Conservation (phyloP, 768 basidiomycete species). For the Lentinula guzmanii region DNA sequence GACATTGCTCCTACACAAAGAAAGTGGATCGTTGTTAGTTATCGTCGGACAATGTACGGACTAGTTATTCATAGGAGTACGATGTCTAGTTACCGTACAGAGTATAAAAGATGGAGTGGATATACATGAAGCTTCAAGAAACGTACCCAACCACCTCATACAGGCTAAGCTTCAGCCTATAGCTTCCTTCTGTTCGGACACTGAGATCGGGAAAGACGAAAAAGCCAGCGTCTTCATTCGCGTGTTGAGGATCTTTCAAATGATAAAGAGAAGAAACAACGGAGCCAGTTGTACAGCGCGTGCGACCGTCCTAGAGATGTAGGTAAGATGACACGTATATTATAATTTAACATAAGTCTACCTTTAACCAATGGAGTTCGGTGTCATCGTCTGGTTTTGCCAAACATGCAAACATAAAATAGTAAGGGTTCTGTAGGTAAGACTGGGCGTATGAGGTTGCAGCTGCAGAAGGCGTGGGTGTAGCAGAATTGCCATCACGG, state of each 20-base stretch:
- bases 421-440: conserved; percentile 88
- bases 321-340: not conserved
- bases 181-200: conserved; percentile 89
- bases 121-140: conserved; percentile 2
- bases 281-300: conserved; percentile 84
- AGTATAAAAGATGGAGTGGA: not conserved
- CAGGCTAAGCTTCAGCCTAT: conserved; percentile 62
- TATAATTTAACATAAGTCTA: conserved; percentile 16
- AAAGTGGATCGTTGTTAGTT: not conserved
- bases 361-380: conserved; percentile 84
- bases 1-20: conserved; percentile 60
- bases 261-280: conserved; percentile 91
- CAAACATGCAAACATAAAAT: conserved; percentile 91
- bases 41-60: too few species aligned
- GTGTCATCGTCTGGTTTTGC: conserved; percentile 86
- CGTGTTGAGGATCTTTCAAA: conserved; percentile 64
- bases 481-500: not conserved
- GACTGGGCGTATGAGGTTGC: conserved; percentile 40
- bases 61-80: too few species aligned
- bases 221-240: conserved; percentile 63
- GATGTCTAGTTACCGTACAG: not conserved
- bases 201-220: conserved; percentile 96
- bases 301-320: conserved; percentile 71
- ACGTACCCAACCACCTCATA: conserved; percentile 90
- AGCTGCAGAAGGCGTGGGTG: not conserved